phyloP scores from a whole-genome alignment of 1,284 basidiomycete species.

The Ustilago trichophora region DNA sequence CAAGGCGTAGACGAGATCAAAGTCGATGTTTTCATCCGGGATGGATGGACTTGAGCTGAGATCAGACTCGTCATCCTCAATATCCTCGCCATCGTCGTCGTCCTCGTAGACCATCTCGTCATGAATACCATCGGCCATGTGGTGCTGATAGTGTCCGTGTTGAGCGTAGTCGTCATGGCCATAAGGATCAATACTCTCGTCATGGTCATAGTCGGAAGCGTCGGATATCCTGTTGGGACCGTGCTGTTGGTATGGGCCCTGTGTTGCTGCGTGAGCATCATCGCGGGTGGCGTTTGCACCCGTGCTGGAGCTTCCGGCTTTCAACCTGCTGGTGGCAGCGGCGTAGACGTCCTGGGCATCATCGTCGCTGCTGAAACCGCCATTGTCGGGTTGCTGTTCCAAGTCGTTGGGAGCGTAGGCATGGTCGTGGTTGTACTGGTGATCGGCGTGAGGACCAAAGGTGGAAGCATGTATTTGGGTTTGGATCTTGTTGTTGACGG shows the following conservation, averaged over 20 bases:
- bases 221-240: conserved; percentile 14
- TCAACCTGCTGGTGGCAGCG: conserved; percentile 38
- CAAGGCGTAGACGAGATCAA: conserved; percentile 66
- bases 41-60: conserved; percentile 65
- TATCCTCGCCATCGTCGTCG: conserved; percentile 58
- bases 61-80: conserved; percentile 63
- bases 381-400: conserved; percentile 35
- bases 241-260: conserved; percentile 13
- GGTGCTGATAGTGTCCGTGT: conserved; percentile 23
- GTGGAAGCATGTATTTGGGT: conserved; percentile 47
- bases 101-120: conserved; percentile 54
- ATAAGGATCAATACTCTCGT: conserved; percentile 17
- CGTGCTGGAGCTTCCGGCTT: conserved; percentile 40
- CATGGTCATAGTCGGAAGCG: conserved; percentile 18
- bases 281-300: conserved; percentile 48
- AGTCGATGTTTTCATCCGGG: conserved; percentile 67
- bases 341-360: conserved; percentile 50
- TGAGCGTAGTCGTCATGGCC: conserved; percentile 32
- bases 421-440: conserved; percentile 7
- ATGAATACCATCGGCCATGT: conserved; percentile 37
- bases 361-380: conserved; percentile 58
- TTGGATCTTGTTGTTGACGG: conserved; percentile 38
- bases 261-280: conserved; percentile 13
- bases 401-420: conserved; percentile 29
- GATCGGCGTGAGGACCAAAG: conserved; percentile 26